Evolutionary conservation across 768 basidiomycete species (phyloP).

Genomic region (Mycena leptocephala): DNA sequence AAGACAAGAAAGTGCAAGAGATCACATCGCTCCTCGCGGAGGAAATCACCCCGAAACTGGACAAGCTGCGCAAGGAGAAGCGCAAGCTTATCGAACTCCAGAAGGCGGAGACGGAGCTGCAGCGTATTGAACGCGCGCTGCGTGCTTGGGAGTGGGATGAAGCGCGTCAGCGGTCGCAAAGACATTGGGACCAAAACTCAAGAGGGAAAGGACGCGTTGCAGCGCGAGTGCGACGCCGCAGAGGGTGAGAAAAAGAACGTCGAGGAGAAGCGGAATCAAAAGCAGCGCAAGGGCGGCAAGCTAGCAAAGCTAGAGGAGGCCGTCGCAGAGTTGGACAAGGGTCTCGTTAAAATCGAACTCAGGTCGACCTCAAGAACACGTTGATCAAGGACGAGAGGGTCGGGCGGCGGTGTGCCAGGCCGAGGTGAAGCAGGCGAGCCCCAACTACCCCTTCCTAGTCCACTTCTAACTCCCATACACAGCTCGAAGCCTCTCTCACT

Average conservation of each 20-base stretch:
- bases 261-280: slow-evolving; percentile 84
- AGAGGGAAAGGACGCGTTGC: slow-evolving; percentile 64
- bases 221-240: slow-evolving; percentile 70
- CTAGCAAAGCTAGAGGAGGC: slow-evolving; percentile 89
- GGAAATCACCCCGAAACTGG: slow-evolving; percentile 95
- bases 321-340: slow-evolving; percentile 84
- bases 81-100: slow-evolving; percentile 92
- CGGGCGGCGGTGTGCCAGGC: slow-evolving; percentile 67
- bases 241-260: slow-evolving; percentile 81
- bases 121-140: slow-evolving; percentile 85
- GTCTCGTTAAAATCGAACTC: slow-evolving; percentile 88
- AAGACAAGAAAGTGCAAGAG: slow-evolving; percentile 96
- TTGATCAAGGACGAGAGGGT: slow-evolving; percentile 85
- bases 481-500: slow-evolving; percentile 74
- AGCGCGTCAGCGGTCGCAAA: slow-evolving; percentile 63
- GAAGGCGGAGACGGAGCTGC: slow-evolving; percentile 90
- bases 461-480: not conserved
- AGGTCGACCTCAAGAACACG: slow-evolving; percentile 85
- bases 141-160: slow-evolving; percentile 93
- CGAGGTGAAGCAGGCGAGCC: slow-evolving; percentile 75
- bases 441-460: not conserved
- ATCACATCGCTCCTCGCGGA: slow-evolving; percentile 85
- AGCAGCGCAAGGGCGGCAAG: slow-evolving; percentile 95
- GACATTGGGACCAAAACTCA: slow-evolving; percentile 68
- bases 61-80: slow-evolving; percentile 92